Evolutionary conservation across 1,284 basidiomycete species (phyloP).

Genomic region (Irpex sp.): DNA sequence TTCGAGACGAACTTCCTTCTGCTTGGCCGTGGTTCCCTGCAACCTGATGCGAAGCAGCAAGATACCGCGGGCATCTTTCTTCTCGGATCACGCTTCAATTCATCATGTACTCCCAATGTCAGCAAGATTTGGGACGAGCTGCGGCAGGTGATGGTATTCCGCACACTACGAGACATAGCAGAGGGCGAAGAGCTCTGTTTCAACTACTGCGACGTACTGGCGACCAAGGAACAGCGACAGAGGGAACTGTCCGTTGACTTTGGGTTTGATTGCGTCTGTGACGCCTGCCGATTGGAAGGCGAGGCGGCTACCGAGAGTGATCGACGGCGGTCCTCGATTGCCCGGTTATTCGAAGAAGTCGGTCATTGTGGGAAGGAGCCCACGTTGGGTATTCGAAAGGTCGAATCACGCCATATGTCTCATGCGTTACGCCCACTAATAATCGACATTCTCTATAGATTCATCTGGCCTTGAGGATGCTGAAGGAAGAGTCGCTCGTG

Average conservation of each 20-base stretch:
- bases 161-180: constrained; percentile 31
- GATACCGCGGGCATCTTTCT: constrained; percentile 16
- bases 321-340: constrained; percentile 12
- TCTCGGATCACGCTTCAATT: constrained; percentile 22
- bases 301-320: constrained; percentile 17
- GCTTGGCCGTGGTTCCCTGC: constrained; percentile 14
- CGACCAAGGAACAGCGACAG: constrained; percentile 31
- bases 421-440: background rate
- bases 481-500: constrained; percentile 18
- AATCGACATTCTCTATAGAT: constrained; percentile 7
- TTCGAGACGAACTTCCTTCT: constrained; percentile 23
- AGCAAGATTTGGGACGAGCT: constrained; percentile 21
- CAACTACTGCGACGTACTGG: constrained; percentile 45
- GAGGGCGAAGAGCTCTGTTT: constrained; percentile 55
- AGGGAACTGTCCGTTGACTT: constrained; percentile 38
- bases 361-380: constrained; percentile 15
- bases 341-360: constrained; percentile 19
- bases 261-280: constrained; percentile 52
- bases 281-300: constrained; percentile 28
- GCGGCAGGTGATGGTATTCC: constrained; percentile 17
- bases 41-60: background rate
- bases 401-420: background rate
- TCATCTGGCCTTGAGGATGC: constrained; percentile 16
- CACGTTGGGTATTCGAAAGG: constrained; percentile 18
- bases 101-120: constrained; percentile 24